Percentiles rank a stretch among this genome's conserved stretches.
phyloP scores from a whole-genome alignment of 768 basidiomycete genomes.

The Tricholoma saponaceum region DNA sequence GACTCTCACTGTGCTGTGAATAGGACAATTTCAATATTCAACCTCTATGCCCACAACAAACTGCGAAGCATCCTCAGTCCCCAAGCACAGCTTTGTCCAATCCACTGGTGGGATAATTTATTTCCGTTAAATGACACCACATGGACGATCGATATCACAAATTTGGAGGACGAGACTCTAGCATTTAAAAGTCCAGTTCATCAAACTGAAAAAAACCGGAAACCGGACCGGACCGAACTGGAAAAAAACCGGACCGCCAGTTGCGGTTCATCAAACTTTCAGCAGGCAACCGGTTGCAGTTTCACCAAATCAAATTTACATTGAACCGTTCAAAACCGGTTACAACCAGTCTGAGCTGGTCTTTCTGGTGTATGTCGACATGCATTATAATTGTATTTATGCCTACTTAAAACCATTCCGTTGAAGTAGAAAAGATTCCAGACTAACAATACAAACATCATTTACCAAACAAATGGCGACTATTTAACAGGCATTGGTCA shows the following conservation, averaged over 20 bases:
- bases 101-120: no score
- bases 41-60: no score
- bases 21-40: no score
- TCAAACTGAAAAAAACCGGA: background rate
- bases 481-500: background rate
- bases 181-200: background rate
- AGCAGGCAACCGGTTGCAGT: background rate
- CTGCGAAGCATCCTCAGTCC: no score
- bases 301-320: background rate
- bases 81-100: no score
- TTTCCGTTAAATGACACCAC: no score
- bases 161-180: no score
- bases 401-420: background rate
- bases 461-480: background rate
- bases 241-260: background rate
- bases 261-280: background rate
- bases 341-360: background rate
- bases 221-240: background rate
- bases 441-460: background rate
- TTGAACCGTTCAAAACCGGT: background rate
- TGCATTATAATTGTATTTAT: background rate
- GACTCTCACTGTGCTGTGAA: no score
- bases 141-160: no score
- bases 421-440: background rate
- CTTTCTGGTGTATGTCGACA: background rate